These are phyloP conservation scores for Mycosphaerella sp. DNA, from an alignment of 2,329 filamentous ascomycete genomes.

Conservation along the genomic window DNA sequence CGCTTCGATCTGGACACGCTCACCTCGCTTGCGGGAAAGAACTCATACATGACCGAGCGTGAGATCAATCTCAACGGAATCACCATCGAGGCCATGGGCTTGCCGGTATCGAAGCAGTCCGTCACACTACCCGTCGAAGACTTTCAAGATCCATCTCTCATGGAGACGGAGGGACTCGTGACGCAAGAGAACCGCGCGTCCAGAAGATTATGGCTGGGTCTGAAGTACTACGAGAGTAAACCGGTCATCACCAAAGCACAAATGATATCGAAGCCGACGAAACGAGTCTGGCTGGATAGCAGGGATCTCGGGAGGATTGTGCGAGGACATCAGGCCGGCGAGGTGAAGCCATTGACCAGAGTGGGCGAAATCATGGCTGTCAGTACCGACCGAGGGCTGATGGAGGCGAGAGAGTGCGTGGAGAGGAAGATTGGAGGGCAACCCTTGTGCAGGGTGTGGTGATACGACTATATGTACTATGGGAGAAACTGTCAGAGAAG, in stretches of 20 bases:
- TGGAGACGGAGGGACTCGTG: constrained; percentile 29
- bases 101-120: constrained; percentile 26
- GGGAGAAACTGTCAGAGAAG: too few species aligned
- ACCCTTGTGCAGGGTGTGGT: constrained; percentile 63
- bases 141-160: constrained; percentile 25
- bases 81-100: constrained; percentile 29
- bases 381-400: constrained; percentile 66
- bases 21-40: constrained; percentile 14
- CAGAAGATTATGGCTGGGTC: constrained; percentile 74
- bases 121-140: constrained; percentile 23
- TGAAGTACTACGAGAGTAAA: constrained; percentile 82
- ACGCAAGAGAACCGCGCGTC: constrained; percentile 58
- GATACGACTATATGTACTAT: not conserved
- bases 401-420: constrained; percentile 78
- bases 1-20: constrained; percentile 16
- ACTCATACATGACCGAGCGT: constrained; percentile 16
- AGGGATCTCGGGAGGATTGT: constrained; percentile 58
- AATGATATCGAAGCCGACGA: constrained; percentile 66
- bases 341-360: constrained; percentile 63
- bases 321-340: constrained; percentile 59
- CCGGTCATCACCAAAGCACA: constrained; percentile 65
- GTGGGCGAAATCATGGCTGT: constrained; percentile 80
- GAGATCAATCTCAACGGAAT: constrained; percentile 29
- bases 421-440: constrained; percentile 74
- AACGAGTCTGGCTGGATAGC: constrained; percentile 61